phyloP scores from a whole-genome alignment of 2,329 filamentous ascomycete species.

The Fusarium sp. region DNA sequence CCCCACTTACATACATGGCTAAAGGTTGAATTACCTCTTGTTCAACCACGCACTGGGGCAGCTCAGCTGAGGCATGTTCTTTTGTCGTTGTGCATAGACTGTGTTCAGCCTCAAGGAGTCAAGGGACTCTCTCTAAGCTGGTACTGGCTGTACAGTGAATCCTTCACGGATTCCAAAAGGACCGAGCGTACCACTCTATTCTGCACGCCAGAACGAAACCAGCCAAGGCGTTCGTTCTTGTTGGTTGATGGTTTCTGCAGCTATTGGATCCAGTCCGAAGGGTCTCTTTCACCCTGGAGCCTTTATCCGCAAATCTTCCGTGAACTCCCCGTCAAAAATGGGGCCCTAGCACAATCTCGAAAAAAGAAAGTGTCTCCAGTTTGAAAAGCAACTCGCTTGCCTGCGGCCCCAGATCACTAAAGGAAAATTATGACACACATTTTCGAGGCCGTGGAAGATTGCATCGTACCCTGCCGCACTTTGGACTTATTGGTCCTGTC shows the following conservation, averaged over 20 bases:
- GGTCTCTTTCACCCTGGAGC: slow-evolving; percentile 19
- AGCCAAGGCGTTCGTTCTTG: slow-evolving; percentile 10
- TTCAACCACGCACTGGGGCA: slow-evolving; percentile 2
- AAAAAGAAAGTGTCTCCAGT: slow-evolving; percentile 42
- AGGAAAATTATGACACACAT: slow-evolving; percentile 35
- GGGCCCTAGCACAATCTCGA: slow-evolving; percentile 31
- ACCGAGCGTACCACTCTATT: background rate
- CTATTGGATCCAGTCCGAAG: slow-evolving; percentile 8
- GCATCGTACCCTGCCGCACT: background rate
- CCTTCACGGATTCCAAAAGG: background rate
- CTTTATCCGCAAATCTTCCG: slow-evolving; percentile 21
- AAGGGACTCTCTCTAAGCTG: slow-evolving; percentile 19
- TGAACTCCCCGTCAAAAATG: slow-evolving; percentile 44
- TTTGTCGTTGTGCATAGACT: slow-evolving; percentile 14
- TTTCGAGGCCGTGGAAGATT: slow-evolving; percentile 17
- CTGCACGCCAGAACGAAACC: slow-evolving; percentile 4
- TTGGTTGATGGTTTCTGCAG: slow-evolving; percentile 8
- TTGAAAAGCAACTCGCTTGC: slow-evolving; percentile 36
- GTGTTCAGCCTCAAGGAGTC: slow-evolving; percentile 24
- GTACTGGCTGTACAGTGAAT: background rate
- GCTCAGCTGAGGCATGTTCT: slow-evolving; percentile 23
- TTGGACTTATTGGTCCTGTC: slow-evolving; percentile 10
- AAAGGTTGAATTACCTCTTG: slow-evolving; percentile 10
- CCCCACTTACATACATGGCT: slow-evolving; percentile 24
- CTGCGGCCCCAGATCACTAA: slow-evolving; percentile 25